These are phyloP conservation scores for Cladosporium cucumerinum DNA, from an alignment of 2,329 filamentous ascomycete species.

Conservation along the genomic window DNA sequence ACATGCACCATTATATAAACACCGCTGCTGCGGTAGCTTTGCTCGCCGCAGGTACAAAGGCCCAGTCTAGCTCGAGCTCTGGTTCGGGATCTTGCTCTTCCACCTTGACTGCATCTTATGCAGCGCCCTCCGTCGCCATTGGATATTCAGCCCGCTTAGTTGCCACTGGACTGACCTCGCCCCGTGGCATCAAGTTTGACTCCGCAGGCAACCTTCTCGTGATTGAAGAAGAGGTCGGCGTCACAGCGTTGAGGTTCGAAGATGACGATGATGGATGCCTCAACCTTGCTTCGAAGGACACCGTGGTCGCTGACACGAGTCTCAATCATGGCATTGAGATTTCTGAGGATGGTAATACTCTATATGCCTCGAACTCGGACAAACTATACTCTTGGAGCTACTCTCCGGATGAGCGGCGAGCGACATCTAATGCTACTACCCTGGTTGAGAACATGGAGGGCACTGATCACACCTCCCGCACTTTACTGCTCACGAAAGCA, in stretches of 20 bases:
- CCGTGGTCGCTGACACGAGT: slow-evolving; percentile 31
- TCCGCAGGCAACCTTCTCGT: slow-evolving; percentile 48
- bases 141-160: slow-evolving; percentile 46
- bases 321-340: slow-evolving; percentile 52
- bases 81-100: slow-evolving; percentile 32
- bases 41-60: not conserved
- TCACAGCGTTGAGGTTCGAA: slow-evolving; percentile 26
- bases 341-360: slow-evolving; percentile 47
- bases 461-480: slow-evolving; percentile 63
- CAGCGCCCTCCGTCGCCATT: slow-evolving; percentile 40
- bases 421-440: slow-evolving; percentile 48
- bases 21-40: not conserved
- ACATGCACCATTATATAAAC: not conserved
- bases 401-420: slow-evolving; percentile 40
- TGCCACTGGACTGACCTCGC: slow-evolving; percentile 43
- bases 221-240: slow-evolving; percentile 39
- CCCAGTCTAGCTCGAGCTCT: not conserved
- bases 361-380: slow-evolving; percentile 55
- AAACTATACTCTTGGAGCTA: slow-evolving; percentile 64
- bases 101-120: slow-evolving; percentile 37
- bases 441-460: slow-evolving; percentile 62
- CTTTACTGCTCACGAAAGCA: slow-evolving; percentile 59
- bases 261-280: slow-evolving; percentile 27
- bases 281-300: slow-evolving; percentile 22
- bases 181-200: slow-evolving; percentile 50